These are phyloP conservation scores for Aspergillus egyptiacus DNA, from an alignment of 495 filamentous ascomycete genomes.

Conservation along the genomic window DNA sequence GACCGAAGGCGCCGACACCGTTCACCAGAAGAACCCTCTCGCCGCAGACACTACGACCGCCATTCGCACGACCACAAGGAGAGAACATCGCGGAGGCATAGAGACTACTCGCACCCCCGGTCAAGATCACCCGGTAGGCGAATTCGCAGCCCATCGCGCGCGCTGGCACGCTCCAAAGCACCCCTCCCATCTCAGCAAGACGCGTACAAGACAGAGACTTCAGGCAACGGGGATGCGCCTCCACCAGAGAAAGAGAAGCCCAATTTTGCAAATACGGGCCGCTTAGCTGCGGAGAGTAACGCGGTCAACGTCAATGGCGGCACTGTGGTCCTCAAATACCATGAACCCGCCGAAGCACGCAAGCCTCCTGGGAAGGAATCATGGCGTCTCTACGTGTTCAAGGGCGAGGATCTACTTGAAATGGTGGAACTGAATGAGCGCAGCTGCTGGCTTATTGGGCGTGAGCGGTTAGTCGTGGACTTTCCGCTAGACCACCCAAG, in stretches of 20 bases:
- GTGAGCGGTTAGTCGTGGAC: constrained; percentile 75
- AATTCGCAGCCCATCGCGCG: constrained; percentile 25
- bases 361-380: constrained; percentile 71
- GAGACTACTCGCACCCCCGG: constrained; percentile 27
- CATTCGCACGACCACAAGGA: constrained; percentile 19
- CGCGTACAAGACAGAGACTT: constrained; percentile 54
- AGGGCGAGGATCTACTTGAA: constrained; percentile 69
- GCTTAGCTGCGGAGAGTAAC: constrained; percentile 84
- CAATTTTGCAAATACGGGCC: constrained; percentile 74
- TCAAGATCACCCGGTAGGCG: constrained; percentile 31
- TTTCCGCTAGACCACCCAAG: constrained; percentile 83
- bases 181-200: constrained; percentile 66
- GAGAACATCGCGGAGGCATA: constrained; percentile 23
- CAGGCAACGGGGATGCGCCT: constrained; percentile 29
- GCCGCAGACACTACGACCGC: constrained; percentile 26
- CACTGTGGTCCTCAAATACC: constrained; percentile 80
- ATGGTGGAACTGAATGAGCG: constrained; percentile 68
- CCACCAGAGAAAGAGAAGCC: constrained; percentile 71
- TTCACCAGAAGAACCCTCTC: constrained; percentile 25
- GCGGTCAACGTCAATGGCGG: constrained; percentile 64
- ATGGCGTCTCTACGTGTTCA: constrained; percentile 94
- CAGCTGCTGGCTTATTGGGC: constrained; percentile 85
- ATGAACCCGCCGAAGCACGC: constrained; percentile 88
- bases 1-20: constrained; percentile 28
- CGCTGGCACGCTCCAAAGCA: constrained; percentile 37